phyloP scores from a whole-genome alignment of 2,329 filamentous ascomycete genomes.

The Beauveria australis region DNA sequence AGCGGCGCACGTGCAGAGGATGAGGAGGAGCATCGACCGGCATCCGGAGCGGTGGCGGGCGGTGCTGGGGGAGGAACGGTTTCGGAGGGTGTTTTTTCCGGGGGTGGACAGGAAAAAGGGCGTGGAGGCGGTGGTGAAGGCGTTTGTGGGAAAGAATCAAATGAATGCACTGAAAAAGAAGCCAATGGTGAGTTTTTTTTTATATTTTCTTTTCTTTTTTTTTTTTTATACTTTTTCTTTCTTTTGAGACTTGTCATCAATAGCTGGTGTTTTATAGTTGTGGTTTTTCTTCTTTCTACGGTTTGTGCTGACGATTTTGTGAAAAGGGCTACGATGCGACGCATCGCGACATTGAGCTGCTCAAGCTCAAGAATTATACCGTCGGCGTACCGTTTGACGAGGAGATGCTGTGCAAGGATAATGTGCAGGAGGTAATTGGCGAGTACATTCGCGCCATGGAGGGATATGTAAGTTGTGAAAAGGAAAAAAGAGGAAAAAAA shows the following conservation, averaged over 20 bases:
- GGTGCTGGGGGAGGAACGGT: conserved; percentile 50
- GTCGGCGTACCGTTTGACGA: conserved; percentile 60
- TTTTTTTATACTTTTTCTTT: too few relatives aligned
- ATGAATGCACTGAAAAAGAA: conserved; percentile 74
- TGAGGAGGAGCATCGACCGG: conserved; percentile 69
- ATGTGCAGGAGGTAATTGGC: conserved; percentile 57
- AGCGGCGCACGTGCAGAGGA: conserved; percentile 50
- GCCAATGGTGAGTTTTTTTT: conserved; percentile 58
- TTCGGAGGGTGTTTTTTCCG: conserved; percentile 59
- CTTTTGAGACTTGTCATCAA: too few relatives aligned
- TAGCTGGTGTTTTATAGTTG: too few relatives aligned
- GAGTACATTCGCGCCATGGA: conserved; percentile 60
- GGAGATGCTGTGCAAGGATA: conserved; percentile 50
- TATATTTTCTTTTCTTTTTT: too few relatives aligned
- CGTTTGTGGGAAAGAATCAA: conserved; percentile 63
- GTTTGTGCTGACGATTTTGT: background rate
- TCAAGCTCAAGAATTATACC: conserved; percentile 75
- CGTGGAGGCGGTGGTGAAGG: conserved; percentile 50
- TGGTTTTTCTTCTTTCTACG: background rate
- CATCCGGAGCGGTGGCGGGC: conserved; percentile 62
- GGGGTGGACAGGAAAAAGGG: conserved; percentile 23
- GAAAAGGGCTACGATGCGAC: conserved; percentile 63
- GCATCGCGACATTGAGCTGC: conserved; percentile 70
- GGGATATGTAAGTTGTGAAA: conserved; percentile 59
- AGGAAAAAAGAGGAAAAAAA: background rate